Evolutionary conservation across 1,284 basidiomycete species (phyloP).

Genomic region (Taiwanofungus camphoratus): DNA sequence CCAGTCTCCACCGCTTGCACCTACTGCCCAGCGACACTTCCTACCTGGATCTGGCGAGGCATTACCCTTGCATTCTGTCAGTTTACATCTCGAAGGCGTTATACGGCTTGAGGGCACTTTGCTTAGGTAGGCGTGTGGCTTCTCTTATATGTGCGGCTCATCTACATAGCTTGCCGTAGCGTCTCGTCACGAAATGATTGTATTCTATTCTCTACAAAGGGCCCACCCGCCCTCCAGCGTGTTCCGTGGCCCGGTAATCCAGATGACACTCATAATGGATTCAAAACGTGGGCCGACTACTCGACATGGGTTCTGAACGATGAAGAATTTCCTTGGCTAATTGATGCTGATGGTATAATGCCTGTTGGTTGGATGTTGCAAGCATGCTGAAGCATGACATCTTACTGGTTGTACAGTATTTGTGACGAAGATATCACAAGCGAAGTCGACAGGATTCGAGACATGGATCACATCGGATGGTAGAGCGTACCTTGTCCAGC

Average conservation of each 20-base stretch:
- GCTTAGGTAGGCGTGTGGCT: constrained; percentile 45
- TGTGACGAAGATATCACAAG: constrained; percentile 52
- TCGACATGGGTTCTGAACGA: constrained; percentile 73
- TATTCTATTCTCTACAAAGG: constrained; percentile 66
- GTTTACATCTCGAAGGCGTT: constrained; percentile 76
- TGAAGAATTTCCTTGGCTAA: constrained; percentile 66
- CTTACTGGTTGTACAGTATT: constrained; percentile 39
- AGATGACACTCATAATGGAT: constrained; percentile 16
- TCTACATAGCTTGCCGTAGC: constrained; percentile 39
- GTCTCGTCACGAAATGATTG: constrained; percentile 66
- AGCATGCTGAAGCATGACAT: background rate
- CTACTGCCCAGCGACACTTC: constrained; percentile 59
- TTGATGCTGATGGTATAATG: constrained; percentile 58
- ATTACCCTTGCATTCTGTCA: constrained; percentile 55
- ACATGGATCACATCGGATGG: constrained; percentile 82
- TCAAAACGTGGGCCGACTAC: constrained; percentile 34
- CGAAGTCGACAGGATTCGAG: constrained; percentile 56
- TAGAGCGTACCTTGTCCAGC: constrained; percentile 68
- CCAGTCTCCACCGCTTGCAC: constrained; percentile 44
- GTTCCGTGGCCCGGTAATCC: constrained; percentile 72
- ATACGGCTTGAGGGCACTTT: constrained; percentile 73
- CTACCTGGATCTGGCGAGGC: constrained; percentile 77
- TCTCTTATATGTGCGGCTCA: constrained; percentile 17
- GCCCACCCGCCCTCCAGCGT: constrained; percentile 66
- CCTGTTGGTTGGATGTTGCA: background rate